Conservation (phyloP, 179 eudicot genomes). For the Sideroxylon spinosum region DNA sequence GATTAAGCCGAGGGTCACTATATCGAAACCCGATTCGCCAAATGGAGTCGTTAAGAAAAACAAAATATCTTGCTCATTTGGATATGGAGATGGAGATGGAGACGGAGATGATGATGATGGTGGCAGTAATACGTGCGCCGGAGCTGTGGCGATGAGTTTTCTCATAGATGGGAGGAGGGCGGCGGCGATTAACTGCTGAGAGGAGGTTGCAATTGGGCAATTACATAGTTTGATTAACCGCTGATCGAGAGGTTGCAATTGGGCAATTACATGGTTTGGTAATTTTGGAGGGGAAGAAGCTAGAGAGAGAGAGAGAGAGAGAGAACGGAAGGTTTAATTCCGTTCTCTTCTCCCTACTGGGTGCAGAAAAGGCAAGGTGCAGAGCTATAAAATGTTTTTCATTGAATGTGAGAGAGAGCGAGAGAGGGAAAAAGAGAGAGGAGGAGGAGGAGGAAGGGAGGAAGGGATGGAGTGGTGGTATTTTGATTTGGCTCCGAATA, state of each 20-base stretch:
- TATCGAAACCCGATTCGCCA: conserved; percentile 34
- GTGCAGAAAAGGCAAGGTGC: conserved; percentile 18
- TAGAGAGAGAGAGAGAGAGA: conserved; percentile 11
- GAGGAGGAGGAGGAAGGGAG: too few species aligned
- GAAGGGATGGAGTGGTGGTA: neutral
- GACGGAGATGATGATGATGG: neutral
- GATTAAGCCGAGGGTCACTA: conserved; percentile 39
- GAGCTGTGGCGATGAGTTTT: neutral
- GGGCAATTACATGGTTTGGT: conserved; percentile 23
- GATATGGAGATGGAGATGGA: conserved; percentile 12
- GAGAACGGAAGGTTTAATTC: conserved; percentile 18
- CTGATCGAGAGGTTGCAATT: neutral
- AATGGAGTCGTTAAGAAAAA: conserved; percentile 23
- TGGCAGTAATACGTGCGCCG: neutral
- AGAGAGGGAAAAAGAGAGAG: conserved; percentile 10
- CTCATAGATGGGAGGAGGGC: conserved; percentile 19
- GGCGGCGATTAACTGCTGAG: neutral
- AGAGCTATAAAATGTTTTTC: conserved; percentile 7
- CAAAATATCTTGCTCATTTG: neutral
- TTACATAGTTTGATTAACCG: conserved; percentile 29
- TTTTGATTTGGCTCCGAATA: conserved; percentile 14
- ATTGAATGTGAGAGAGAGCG: neutral
- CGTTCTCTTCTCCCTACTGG: conserved; percentile 31
- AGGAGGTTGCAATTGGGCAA: neutral
- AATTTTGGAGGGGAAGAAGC: neutral